Percentiles rank a stretch among this genome's conserved stretches.
Evolutionary conservation across 2,329 filamentous ascomycete genomes (phyloP).

Genomic region (Xylariaceae sp.): DNA sequence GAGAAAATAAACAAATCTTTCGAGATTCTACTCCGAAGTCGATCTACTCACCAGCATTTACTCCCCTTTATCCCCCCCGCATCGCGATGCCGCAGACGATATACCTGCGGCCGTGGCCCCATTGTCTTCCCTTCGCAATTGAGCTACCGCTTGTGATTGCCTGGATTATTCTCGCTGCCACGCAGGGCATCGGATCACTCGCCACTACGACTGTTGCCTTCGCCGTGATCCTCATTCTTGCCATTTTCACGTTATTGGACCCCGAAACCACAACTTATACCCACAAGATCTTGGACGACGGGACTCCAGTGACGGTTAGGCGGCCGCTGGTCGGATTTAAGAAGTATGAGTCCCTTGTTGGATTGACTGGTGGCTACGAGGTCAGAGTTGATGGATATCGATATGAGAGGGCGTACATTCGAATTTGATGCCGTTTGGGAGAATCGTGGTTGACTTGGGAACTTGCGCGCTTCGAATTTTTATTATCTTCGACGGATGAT

Average conservation of each 20-base stretch:
- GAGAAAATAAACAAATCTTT: no score
- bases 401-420: slow-evolving; percentile 11
- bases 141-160: slow-evolving; percentile 1
- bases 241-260: slow-evolving; percentile 5
- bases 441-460: no score
- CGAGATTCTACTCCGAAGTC: no score
- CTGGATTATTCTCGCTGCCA: slow-evolving; percentile 1
- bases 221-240: neutral
- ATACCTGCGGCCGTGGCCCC: slow-evolving; percentile 9
- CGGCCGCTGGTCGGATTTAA: slow-evolving; percentile 11
- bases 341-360: slow-evolving; percentile 5
- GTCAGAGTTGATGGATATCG: slow-evolving; percentile 13
- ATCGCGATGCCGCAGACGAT: slow-evolving; percentile 11
- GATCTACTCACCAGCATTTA: no score
- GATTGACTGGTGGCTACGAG: slow-evolving; percentile 12
- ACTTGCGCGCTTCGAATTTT: no score
- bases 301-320: slow-evolving; percentile 4
- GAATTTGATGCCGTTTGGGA: slow-evolving; percentile 1
- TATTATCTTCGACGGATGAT: no score
- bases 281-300: slow-evolving; percentile 4
- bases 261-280: slow-evolving; percentile 8
- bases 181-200: neutral
- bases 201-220: neutral
- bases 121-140: slow-evolving; percentile 2
- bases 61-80: no score